Evolutionary conservation across 495 filamentous ascomycete genomes (phyloP), one percentile per base, ranked within the genome.

Genomic region (Penicillium canariense): DNA sequence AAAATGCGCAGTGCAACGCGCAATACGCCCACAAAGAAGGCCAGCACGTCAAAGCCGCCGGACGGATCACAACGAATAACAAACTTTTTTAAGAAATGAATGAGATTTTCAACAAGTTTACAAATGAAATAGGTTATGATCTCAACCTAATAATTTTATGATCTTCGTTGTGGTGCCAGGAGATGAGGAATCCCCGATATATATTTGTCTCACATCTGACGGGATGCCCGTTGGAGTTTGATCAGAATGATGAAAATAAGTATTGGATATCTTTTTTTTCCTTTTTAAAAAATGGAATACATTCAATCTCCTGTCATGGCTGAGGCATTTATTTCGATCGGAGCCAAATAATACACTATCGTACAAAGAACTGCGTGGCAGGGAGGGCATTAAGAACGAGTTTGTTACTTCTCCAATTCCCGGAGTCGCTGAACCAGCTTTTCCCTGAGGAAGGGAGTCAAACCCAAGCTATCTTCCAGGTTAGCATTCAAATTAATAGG

Each of bases 51-150:
- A 51, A 77, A 88, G 59, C 46, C 67, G n/a, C 67, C 69, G 3
- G 78, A 79, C 44, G 85, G 87, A 9, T 89, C 81, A 47, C 86
- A 87, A 68, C 87, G 84, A 71, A 96, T 96, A 52, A 96, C 91
- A 0, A 90, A 79, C 48, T 96, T 95, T 66, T 94, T 95, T 71
- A 81, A 75, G 14, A 89, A 86, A 59, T 53, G 22, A 32, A 9
- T 80, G 64, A 73, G 5, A 18, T 8, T 34, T 34, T 34, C 14
- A 34, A 11, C n/a, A n/a, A n/a, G n/a, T n/a, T n/a, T n/a, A n/a
- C n/a, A n/a, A n/a, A n/a, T n/a, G n/a, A n/a, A n/a, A n/a, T n/a
- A n/a, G n/a, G n/a, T n/a, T n/a, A n/a, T n/a, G n/a, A n/a, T n/a
- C n/a, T n/a, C n/a, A n/a, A n/a, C n/a, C n/a, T n/a, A n/a, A 45